Evolutionary conservation across 305 asterid species (phyloP), one percentile per base, ranked within the genome.

Genomic region (Solanum chacoense): DNA sequence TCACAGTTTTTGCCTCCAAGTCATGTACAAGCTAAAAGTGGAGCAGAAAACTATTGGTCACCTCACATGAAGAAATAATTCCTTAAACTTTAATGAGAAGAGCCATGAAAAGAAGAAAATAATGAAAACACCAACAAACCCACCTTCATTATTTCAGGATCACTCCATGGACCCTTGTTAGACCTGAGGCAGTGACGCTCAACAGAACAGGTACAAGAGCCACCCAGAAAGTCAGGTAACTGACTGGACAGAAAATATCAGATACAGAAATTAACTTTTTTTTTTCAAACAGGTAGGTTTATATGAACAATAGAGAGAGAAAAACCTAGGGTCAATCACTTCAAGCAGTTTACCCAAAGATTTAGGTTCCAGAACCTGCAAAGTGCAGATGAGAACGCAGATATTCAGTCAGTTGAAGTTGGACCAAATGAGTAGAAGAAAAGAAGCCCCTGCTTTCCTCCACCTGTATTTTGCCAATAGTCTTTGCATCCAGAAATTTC

Each of bases 161-260:
- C 96, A 90, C 92, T 95, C 99, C 99, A 96, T 10, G 98, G 98
- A 88, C 98, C 99, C 93, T 93, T 94, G 91, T 92, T 94, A 50
- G 99, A 95, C 92, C 95, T 93, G 88, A 97, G 95, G 90, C 98
- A 97, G 88, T 98, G 96, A 83, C 98, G 98, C 90, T 95, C 98
- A 89, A 86, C 91, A 87, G 92, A 90, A 93, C 99, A 97, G 65
- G 92, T 89, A 93, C 99, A 97, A 26, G 96, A 92, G 71, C 99
- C 99, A 69, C 99, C 98, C 92, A 97, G 90, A 92, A 96, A 96
- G 89, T 97, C 94, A 22, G 99, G 99, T 93, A 97, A 90, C 91
- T 97, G 98, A 92, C 99, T 97, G 94, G 71, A 89, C 89, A 85
- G 69, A 91, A 88, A 67, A 34, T 32, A 75, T 75, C 42, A 75